Evolutionary conservation across 257 asterid species (phyloP).

Genomic region (Forsythia suspensa): DNA sequence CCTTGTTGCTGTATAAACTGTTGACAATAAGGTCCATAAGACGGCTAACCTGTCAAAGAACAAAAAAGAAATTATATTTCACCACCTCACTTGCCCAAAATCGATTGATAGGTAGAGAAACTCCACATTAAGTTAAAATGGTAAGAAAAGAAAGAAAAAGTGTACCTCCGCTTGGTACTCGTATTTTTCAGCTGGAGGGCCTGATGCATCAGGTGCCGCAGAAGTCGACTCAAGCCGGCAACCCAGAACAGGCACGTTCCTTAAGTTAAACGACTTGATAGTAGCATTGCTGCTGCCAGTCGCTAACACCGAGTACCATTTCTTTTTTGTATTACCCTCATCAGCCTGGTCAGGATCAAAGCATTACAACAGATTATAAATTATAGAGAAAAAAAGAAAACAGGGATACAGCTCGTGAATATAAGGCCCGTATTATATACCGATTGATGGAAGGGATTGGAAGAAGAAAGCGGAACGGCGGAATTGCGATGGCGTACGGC

Average conservation of each 20-base stretch:
- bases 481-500: constrained; percentile 41
- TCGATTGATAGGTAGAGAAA: background rate
- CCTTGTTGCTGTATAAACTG: constrained; percentile 92
- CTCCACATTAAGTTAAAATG: background rate
- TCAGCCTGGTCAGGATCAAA: constrained; percentile 45
- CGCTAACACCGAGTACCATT: constrained; percentile 55
- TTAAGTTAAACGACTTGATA: constrained; percentile 28
- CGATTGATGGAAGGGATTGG: constrained; percentile 30
- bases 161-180: constrained; percentile 99
- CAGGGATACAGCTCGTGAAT: background rate
- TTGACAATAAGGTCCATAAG: constrained; percentile 98
- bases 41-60: constrained; percentile 81
- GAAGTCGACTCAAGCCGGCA: constrained; percentile 66
- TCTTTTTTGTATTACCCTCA: constrained; percentile 39
- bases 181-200: constrained; percentile 59
- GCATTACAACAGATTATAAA: constrained; percentile 5
- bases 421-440: constrained; percentile 26
- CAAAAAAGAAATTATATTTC: background rate
- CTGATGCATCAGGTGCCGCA: constrained; percentile 63
- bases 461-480: constrained; percentile 46
- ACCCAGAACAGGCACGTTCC: constrained; percentile 35
- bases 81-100: background rate
- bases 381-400: constrained; percentile 4
- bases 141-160: background rate
- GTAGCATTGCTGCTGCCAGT: constrained; percentile 24